Base-by-base conservation (phyloP, 2,329 filamentous ascomycete species). In the Paracorniculantispora psalliotae region DNA sequence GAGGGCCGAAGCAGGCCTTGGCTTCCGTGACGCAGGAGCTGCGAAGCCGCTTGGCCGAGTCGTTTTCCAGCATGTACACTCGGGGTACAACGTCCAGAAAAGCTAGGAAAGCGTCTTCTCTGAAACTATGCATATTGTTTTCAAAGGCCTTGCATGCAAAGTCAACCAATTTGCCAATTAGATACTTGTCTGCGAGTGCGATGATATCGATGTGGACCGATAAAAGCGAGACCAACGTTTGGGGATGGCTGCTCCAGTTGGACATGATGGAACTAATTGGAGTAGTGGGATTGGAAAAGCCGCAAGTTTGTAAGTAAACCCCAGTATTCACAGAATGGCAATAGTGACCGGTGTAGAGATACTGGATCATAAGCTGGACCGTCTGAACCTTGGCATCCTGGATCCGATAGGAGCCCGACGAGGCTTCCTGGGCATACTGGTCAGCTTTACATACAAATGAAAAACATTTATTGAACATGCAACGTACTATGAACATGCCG, bases 281-380 rank as follows among this genome's bases (percentile, higher is more conserved):
- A n/a, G n/a, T n/a, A n/a, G n/a, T n/a, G n/a, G n/a, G n/a, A n/a
- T n/a, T n/a, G n/a, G n/a, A n/a, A n/a, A n/a, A n/a, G n/a, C n/a
- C n/a, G n/a, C n/a, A n/a, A n/a, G n/a, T n/a, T n/a, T n/a, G n/a
- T n/a, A n/a, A n/a, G n/a, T n/a, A n/a, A n/a, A n/a, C n/a, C n/a
- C n/a, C n/a, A n/a, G n/a, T n/a, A n/a, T n/a, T 3, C 2, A 26
- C 2, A 17, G 37, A 35, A 19, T n/a, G 10, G 12, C 35, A 4
- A 17, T 57, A 50, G 13, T 43, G 23, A 9, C 53, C 59, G 2
- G 53, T 60, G 37, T 60, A 60, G 6, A 60, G 12, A n/a, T 55
- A 59, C 8, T 59, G 39, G 13, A 59, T 17, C 50, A 59, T 30
- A 15, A 43, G 50, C 15, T 15, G 2, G 23, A 55, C 57, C 15